A percentile compares a stretch with the other conserved stretches of the same genome.
Evolutionary conservation across 2,329 filamentous ascomycete species (phyloP).

Genomic region (Claviceps monticola): DNA sequence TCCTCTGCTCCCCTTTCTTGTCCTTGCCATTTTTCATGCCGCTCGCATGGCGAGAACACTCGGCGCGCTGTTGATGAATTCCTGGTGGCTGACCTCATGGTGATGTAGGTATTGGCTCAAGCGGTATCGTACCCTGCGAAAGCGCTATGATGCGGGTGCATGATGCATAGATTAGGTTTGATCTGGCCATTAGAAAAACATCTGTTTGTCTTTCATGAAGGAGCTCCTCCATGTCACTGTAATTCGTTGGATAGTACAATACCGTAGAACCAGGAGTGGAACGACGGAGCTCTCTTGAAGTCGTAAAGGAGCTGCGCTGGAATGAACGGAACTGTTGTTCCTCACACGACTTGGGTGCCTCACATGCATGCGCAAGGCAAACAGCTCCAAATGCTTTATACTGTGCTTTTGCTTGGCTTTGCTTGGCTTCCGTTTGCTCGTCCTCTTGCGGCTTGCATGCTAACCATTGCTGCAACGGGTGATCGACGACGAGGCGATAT

Average conservation of each 20-base stretch:
- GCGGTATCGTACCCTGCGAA: conserved; percentile 71
- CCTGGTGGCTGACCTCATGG: conserved; percentile 1
- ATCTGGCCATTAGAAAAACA: background rate
- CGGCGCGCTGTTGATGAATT: background rate
- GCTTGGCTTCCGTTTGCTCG: background rate
- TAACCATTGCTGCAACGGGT: background rate
- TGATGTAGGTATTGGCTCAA: conserved; percentile 71
- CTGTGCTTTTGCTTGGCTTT: background rate
- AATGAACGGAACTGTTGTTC: background rate
- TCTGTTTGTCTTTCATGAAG: background rate
- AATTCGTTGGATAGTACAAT: background rate
- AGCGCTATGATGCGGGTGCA: conserved; percentile 52
- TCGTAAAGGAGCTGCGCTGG: background rate
- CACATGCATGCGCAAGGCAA: conserved; percentile 6
- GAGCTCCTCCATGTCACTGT: background rate
- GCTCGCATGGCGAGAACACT: background rate
- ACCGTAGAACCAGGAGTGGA: background rate
- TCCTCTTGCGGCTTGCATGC: background rate
- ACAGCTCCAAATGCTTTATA: background rate
- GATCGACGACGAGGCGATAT: background rate
- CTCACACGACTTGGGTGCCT: background rate
- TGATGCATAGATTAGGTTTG: conserved; percentile 6
- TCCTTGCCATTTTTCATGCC: background rate
- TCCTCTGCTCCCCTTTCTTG: background rate
- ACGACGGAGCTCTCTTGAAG: background rate